These are phyloP conservation scores for Juglanconis oblonga DNA, from an alignment of 2,329 filamentous ascomycete species.

Conservation along the genomic window DNA sequence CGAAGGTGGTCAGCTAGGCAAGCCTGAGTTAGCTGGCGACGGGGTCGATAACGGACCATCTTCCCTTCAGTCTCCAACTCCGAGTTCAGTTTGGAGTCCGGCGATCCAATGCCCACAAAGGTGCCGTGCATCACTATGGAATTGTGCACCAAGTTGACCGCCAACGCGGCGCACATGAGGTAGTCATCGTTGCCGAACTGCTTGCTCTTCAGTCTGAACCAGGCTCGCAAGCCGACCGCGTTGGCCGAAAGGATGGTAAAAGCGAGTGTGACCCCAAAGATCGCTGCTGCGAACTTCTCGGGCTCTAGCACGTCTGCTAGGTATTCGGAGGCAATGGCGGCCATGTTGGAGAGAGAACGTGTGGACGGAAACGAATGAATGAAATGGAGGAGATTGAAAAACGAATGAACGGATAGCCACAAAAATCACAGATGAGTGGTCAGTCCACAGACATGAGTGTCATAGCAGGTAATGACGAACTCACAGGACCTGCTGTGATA, in stretches of 20 bases:
- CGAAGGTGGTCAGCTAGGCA: not conserved
- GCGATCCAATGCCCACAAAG: slow-evolving; percentile 17
- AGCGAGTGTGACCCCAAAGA: slow-evolving; percentile 17
- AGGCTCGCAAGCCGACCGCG: slow-evolving; percentile 9
- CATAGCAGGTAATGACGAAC: not conserved
- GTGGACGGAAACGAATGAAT: not conserved
- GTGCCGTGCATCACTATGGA: slow-evolving; percentile 18
- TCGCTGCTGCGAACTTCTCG: slow-evolving; percentile 16
- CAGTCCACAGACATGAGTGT: not conserved
- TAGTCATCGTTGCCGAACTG: slow-evolving; percentile 16
- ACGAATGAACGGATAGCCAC: not conserved
- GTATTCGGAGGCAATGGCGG: slow-evolving; percentile 16
- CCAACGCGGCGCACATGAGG: slow-evolving; percentile 18
- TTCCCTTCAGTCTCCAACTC: slow-evolving; percentile 14
- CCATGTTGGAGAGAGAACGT: slow-evolving; percentile 5
- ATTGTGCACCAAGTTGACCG: slow-evolving; percentile 18
- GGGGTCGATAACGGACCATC: not conserved
- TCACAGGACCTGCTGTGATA: slow-evolving; percentile 4
- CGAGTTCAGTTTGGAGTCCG: slow-evolving; percentile 13
- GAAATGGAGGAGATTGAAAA: not conserved
- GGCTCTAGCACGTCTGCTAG: slow-evolving; percentile 15
- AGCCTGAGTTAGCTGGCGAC: not conserved
- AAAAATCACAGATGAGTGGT: not conserved
- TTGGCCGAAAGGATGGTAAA: slow-evolving; percentile 16
- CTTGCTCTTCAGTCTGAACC: slow-evolving; percentile 3